These are phyloP conservation scores for Trebouxia sp. DNA, from an alignment of 139 green algal species.

Conservation along the genomic window DNA sequence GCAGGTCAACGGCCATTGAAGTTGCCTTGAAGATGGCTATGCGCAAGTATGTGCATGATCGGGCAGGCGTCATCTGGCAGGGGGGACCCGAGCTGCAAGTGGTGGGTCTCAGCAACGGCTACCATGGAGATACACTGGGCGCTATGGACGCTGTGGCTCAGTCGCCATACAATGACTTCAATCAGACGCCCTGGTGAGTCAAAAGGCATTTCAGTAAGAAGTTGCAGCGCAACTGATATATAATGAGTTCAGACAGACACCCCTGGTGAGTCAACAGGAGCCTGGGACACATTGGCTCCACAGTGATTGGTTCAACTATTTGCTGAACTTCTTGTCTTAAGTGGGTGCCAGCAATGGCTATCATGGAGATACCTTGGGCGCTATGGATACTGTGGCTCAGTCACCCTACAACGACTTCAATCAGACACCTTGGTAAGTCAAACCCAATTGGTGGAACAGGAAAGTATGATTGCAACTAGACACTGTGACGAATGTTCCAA, in stretches of 20 bases:
- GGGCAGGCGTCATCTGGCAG: slow-evolving; percentile 15
- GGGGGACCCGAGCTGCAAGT: slow-evolving; percentile 63
- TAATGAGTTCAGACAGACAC: too few relatives aligned
- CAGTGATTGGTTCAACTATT: too few relatives aligned
- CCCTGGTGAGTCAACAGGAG: too few relatives aligned
- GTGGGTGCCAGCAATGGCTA: slow-evolving; percentile 87
- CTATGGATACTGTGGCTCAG: slow-evolving; percentile 83
- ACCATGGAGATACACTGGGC: slow-evolving; percentile 98
- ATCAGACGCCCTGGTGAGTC: slow-evolving; percentile 72
- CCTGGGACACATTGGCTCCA: too few relatives aligned
- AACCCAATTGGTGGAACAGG: not conserved
- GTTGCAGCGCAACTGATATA: not conserved
- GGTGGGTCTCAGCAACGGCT: slow-evolving; percentile 82
- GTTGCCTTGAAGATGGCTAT: slow-evolving; percentile 98
- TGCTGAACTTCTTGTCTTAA: too few relatives aligned
- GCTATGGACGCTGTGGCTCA: slow-evolving; percentile 85
- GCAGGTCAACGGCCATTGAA: slow-evolving; percentile 88
- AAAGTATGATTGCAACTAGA: too few relatives aligned
- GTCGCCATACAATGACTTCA: slow-evolving; percentile 74
- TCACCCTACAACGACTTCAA: slow-evolving; percentile 76
- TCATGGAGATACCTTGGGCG: slow-evolving; percentile 96
- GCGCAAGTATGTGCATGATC: slow-evolving; percentile 63
- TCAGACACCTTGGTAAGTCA: slow-evolving; percentile 71
- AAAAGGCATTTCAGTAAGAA: not conserved
- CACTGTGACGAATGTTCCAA: too few relatives aligned